Conservation (phyloP, 2,329 filamentous ascomycete genomes). For the Aspergillus proliferans region DNA sequence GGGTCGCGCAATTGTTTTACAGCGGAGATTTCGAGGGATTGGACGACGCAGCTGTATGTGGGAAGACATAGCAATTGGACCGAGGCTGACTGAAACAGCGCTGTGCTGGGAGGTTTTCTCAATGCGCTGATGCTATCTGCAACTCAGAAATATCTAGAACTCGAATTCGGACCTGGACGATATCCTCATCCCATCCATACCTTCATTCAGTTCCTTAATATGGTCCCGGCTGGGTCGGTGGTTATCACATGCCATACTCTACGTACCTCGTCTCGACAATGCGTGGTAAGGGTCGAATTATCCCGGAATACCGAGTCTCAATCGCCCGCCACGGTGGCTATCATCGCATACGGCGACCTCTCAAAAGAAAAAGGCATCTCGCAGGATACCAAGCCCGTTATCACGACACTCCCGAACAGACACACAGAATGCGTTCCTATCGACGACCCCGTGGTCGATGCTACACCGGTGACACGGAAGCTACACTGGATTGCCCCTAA, state of each 20-base stretch:
- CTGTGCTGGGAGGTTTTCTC: constrained; percentile 16
- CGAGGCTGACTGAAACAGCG: constrained; percentile 11
- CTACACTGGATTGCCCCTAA: constrained; percentile 15
- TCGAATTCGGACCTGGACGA: constrained; percentile 5
- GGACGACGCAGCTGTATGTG: constrained; percentile 19
- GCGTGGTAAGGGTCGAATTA: constrained; percentile 13
- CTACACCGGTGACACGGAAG: constrained; percentile 16
- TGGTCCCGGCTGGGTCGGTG: constrained; percentile 11
- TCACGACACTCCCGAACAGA: constrained; percentile 6
- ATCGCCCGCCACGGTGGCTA: constrained; percentile 7
- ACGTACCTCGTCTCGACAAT: constrained; percentile 12
- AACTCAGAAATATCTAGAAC: constrained; percentile 8
- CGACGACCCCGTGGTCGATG: constrained; percentile 16
- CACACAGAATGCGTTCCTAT: constrained; percentile 14
- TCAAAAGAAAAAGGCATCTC: constrained; percentile 13
- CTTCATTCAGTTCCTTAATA: constrained; percentile 16
- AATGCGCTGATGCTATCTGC: constrained; percentile 14
- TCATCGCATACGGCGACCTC: constrained; percentile 13
- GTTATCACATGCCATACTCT: constrained; percentile 10
- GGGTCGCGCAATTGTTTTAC: constrained; percentile 9
- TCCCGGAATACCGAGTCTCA: neutral
- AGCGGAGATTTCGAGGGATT: constrained; percentile 12
- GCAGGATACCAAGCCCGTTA: constrained; percentile 1
- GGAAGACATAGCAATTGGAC: neutral
- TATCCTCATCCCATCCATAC: constrained; percentile 15